phyloP scores from a whole-genome alignment of 2,329 filamentous ascomycete genomes.

The Mycosphaerella arachidis region DNA sequence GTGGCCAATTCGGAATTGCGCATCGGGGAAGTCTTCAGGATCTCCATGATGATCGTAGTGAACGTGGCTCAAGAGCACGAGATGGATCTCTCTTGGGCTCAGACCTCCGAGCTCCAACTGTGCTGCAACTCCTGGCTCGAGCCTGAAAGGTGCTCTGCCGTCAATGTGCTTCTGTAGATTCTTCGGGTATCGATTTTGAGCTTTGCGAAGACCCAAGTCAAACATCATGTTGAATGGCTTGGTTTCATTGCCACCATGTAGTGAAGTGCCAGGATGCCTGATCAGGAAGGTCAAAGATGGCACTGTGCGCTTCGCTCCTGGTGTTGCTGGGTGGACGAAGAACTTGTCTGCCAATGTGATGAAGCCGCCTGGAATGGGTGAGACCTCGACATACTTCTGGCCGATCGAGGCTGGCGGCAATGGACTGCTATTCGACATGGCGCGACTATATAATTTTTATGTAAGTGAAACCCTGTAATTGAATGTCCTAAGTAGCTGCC shows the following conservation, averaged over 20 bases:
- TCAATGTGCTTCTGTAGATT: constrained; percentile 45
- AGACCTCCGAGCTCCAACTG: constrained; percentile 36
- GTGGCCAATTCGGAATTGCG: constrained; percentile 50
- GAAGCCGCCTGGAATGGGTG: constrained; percentile 30
- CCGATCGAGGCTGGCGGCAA: constrained; percentile 22
- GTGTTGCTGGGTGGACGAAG: constrained; percentile 35
- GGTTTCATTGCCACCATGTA: constrained; percentile 9
- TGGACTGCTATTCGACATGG: constrained; percentile 4
- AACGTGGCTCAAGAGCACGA: constrained; percentile 48
- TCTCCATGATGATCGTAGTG: constrained; percentile 59
- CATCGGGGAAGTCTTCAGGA: constrained; percentile 47
- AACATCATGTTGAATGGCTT: constrained; percentile 44
- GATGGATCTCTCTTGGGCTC: constrained; percentile 35
- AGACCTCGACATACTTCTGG: constrained; percentile 30
- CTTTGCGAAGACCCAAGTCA: constrained; percentile 50
- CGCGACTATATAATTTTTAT: not conserved
- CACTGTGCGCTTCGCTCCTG: constrained; percentile 44
- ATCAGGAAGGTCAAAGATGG: constrained; percentile 53
- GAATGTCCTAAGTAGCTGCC: not conserved
- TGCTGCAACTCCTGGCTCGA: constrained; percentile 43
- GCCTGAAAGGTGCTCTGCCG: constrained; percentile 43
- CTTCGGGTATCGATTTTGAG: constrained; percentile 41
- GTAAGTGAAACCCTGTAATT: not conserved
- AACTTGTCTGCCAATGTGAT: constrained; percentile 29
- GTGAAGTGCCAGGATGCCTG: constrained; percentile 38